Evolutionary conservation across 2,329 filamentous ascomycete species (phyloP).

Genomic region (Ploettnerulaceae sp.): DNA sequence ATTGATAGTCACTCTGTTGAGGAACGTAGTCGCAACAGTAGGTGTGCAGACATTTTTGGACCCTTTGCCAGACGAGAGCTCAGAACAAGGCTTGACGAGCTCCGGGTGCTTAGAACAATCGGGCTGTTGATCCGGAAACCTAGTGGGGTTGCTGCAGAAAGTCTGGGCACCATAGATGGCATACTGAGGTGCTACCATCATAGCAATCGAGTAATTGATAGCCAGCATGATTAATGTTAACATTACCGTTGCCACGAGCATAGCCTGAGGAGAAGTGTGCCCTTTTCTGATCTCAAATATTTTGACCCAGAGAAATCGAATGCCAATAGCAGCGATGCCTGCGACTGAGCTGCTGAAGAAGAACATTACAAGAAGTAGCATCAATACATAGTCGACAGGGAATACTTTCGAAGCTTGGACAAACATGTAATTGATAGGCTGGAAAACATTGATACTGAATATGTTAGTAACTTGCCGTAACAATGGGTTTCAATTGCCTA

Average conservation of each 20-base stretch:
- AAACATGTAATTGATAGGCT: slow-evolving; percentile 88
- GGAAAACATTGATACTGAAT: slow-evolving; percentile 77
- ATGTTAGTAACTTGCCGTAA: slow-evolving; percentile 22
- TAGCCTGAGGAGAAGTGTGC: slow-evolving; percentile 83
- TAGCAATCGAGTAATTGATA: slow-evolving; percentile 87
- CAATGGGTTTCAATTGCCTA: slow-evolving; percentile 10
- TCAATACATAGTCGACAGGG: slow-evolving; percentile 87
- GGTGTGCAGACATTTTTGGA: slow-evolving; percentile 83
- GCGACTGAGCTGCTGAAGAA: slow-evolving; percentile 86
- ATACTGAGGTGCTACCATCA: slow-evolving; percentile 95
- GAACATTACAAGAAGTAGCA: slow-evolving; percentile 76
- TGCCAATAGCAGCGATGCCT: slow-evolving; percentile 80
- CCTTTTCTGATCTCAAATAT: slow-evolving; percentile 89
- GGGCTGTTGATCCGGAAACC: slow-evolving; percentile 58
- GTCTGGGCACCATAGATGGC: slow-evolving; percentile 91
- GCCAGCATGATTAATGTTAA: slow-evolving; percentile 84
- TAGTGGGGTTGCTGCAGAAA: slow-evolving; percentile 73
- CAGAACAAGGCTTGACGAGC: slow-evolving; percentile 76
- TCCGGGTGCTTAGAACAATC: slow-evolving; percentile 69
- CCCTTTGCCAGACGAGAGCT: slow-evolving; percentile 64
- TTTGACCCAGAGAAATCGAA: slow-evolving; percentile 92
- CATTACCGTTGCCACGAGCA: slow-evolving; percentile 86
- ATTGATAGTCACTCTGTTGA: slow-evolving; percentile 88
- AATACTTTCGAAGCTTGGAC: slow-evolving; percentile 78
- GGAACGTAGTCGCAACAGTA: slow-evolving; percentile 83